Conservation (phyloP, 495 filamentous ascomycete species). For the Articulospora tetracladia region DNA sequence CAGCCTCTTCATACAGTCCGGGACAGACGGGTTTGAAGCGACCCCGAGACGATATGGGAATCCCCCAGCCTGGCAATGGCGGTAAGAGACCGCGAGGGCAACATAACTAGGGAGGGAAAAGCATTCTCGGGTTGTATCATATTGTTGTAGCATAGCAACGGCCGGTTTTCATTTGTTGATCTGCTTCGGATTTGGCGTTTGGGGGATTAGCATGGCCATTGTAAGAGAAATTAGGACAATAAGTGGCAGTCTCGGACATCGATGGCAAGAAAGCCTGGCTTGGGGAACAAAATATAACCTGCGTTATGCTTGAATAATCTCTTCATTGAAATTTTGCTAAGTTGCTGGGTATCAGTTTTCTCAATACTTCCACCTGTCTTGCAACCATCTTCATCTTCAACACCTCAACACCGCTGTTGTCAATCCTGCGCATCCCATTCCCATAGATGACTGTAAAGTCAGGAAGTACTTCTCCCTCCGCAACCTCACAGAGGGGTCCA, state of each 20-base stretch:
- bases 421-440: conserved; percentile 49
- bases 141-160: conserved; percentile 21
- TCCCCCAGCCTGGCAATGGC: conserved; percentile 32
- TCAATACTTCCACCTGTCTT: conserved; percentile 60
- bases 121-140: conserved; percentile 11
- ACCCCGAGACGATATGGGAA: conserved; percentile 54
- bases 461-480: conserved; percentile 48
- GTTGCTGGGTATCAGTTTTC: conserved; percentile 59
- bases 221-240: neutral
- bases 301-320: neutral
- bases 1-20: conserved; percentile 57
- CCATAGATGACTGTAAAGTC: conserved; percentile 68
- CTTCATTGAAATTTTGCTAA: conserved; percentile 50
- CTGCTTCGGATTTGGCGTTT: conserved; percentile 11
- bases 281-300: neutral
- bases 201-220: conserved; percentile 1
- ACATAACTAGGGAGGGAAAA: conserved; percentile 5
- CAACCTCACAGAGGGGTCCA: conserved; percentile 48
- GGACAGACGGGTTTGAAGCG: conserved; percentile 53
- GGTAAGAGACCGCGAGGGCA: conserved; percentile 51
- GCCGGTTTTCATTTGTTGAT: conserved; percentile 23
- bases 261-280: neutral
- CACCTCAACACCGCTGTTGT: conserved; percentile 50
- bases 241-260: neutral
- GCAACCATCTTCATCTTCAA: conserved; percentile 51